A percentile compares a stretch with the other conserved stretches of the same genome.
These are phyloP conservation scores for Meredithiella fracta DNA, from an alignment of 2,329 filamentous ascomycete genomes.

Conservation along the genomic window DNA sequence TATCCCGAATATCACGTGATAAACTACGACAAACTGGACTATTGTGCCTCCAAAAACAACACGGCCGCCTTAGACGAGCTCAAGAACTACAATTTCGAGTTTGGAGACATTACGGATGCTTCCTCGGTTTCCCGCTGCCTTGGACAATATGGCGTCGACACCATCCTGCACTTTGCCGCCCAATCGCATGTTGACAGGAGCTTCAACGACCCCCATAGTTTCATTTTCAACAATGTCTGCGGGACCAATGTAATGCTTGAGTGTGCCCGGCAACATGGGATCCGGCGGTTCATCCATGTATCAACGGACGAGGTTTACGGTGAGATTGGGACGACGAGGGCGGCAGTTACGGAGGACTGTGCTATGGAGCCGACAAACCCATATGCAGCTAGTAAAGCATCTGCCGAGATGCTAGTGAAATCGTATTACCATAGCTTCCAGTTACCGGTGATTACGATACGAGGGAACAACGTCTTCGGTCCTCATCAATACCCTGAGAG, in stretches of 20 bases:
- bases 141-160: slow-evolving; percentile 56
- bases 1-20: slow-evolving; percentile 65
- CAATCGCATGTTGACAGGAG: slow-evolving; percentile 71
- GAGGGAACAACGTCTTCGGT: slow-evolving; percentile 74
- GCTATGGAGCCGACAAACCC: slow-evolving; percentile 67
- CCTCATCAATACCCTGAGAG: slow-evolving; percentile 74
- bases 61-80: slow-evolving; percentile 49
- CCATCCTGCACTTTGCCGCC: slow-evolving; percentile 72
- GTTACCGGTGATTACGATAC: slow-evolving; percentile 61
- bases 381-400: slow-evolving; percentile 65
- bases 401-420: slow-evolving; percentile 72
- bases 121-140: slow-evolving; percentile 54
- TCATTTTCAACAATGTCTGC: slow-evolving; percentile 68
- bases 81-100: slow-evolving; percentile 62
- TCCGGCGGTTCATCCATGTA: slow-evolving; percentile 64
- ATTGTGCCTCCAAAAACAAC: slow-evolving; percentile 68
- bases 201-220: slow-evolving; percentile 68
- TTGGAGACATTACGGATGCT: slow-evolving; percentile 61
- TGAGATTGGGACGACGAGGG: slow-evolving; percentile 55
- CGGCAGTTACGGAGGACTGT: slow-evolving; percentile 56
- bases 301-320: slow-evolving; percentile 79
- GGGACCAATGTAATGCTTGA: slow-evolving; percentile 73
- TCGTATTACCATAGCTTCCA: slow-evolving; percentile 76
- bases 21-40: slow-evolving; percentile 73
- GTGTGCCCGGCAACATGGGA: slow-evolving; percentile 52